Conservation (phyloP, 768 basidiomycete genomes). For the Podaxis sp. region DNA sequence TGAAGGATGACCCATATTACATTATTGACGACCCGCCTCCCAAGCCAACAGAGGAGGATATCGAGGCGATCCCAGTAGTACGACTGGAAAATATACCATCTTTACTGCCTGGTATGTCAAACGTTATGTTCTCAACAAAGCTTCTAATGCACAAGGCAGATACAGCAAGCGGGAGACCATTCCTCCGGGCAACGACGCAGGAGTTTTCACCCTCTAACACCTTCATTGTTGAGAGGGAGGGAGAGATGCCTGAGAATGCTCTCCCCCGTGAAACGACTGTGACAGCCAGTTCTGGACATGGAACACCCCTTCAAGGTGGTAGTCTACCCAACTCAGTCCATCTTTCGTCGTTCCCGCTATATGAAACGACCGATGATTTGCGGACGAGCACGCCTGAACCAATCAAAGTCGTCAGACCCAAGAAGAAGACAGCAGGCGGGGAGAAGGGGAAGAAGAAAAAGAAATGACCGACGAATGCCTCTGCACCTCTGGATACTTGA, state of each 20-base stretch:
- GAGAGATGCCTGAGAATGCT: slow-evolving; percentile 81
- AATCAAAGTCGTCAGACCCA: slow-evolving; percentile 70
- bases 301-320: slow-evolving; percentile 10
- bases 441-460: slow-evolving; percentile 57
- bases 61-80: slow-evolving; percentile 93
- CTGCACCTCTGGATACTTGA: slow-evolving; percentile 14
- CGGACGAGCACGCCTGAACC: slow-evolving; percentile 57
- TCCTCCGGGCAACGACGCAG: slow-evolving; percentile 37
- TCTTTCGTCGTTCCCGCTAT: slow-evolving; percentile 43
- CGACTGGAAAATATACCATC: slow-evolving; percentile 70
- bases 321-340: slow-evolving; percentile 29
- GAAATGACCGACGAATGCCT: slow-evolving; percentile 23
- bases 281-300: slow-evolving; percentile 15
- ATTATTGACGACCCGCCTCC: slow-evolving; percentile 60
- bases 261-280: slow-evolving; percentile 22
- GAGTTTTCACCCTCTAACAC: slow-evolving; percentile 34
- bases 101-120: slow-evolving; percentile 24
- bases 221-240: slow-evolving; percentile 69
- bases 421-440: slow-evolving; percentile 51
- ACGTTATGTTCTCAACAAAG: background rate
- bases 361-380: slow-evolving; percentile 46
- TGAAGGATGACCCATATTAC: slow-evolving; percentile 90
- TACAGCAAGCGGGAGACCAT: slow-evolving; percentile 28
- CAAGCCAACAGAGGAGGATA: slow-evolving; percentile 42
- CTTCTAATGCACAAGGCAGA: background rate